These are phyloP conservation scores for Schizothecium vesticola DNA, from an alignment of 495 filamentous ascomycete genomes.

Conservation along the genomic window DNA sequence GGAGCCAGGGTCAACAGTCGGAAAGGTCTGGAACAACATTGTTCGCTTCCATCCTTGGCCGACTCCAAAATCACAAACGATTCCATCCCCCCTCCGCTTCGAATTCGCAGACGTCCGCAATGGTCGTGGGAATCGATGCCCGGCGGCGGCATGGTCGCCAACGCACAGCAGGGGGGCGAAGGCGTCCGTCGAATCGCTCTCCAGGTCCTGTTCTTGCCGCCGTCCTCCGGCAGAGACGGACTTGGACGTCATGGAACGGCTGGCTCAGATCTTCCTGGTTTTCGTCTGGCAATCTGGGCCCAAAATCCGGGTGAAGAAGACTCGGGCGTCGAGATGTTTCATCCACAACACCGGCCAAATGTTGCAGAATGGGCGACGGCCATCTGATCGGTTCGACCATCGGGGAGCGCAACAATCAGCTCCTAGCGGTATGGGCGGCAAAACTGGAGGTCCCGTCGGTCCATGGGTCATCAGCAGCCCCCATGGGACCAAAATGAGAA, in stretches of 20 bases:
- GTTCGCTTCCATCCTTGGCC: not conserved
- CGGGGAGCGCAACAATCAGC: not conserved
- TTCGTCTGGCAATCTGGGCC: not conserved
- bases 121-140: not conserved
- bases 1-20: not conserved
- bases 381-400: not conserved
- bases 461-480: not conserved
- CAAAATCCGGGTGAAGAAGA: slow-evolving; percentile 3
- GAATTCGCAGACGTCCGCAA: not conserved
- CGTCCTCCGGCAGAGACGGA: not conserved
- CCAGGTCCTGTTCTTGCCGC: not conserved
- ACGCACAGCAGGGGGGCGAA: not conserved
- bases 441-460: not conserved
- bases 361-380: slow-evolving; percentile 1
- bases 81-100: not conserved
- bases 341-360: slow-evolving; percentile 3
- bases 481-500: not conserved
- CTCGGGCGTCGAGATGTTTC: slow-evolving; percentile 4
- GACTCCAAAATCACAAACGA: not conserved
- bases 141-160: not conserved
- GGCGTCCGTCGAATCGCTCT: not conserved
- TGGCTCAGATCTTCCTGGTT: not conserved
- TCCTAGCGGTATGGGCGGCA: slow-evolving; percentile 5
- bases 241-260: not conserved
- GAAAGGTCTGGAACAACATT: not conserved